phyloP scores from a whole-genome alignment of 208 protist genomes.

The Trypanosoma caninum region DNA sequence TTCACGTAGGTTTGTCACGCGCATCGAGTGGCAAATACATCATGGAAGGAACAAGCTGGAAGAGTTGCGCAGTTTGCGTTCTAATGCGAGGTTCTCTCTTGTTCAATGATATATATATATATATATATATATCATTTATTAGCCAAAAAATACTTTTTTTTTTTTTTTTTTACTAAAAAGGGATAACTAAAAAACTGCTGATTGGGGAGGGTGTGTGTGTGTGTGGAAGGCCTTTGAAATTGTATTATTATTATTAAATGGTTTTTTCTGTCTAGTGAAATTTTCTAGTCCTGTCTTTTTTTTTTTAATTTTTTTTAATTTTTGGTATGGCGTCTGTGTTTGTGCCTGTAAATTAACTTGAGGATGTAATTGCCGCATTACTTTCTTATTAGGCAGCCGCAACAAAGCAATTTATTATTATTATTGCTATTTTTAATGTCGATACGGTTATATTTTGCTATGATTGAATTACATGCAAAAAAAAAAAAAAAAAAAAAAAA shows the following conservation, averaged over 20 bases:
- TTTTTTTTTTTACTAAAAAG: not conserved
- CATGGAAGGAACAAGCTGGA: slow-evolving; percentile 78
- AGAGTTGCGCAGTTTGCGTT: slow-evolving; percentile 67
- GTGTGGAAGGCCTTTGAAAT: not conserved
- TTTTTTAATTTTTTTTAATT: not conserved
- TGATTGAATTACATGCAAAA: too few relatives aligned
- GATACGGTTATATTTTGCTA: too few relatives aligned
- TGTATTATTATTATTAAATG: too few relatives aligned
- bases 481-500: too few relatives aligned
- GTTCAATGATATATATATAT: slow-evolving; percentile 10
- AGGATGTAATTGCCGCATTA: too few relatives aligned
- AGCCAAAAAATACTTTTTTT: not conserved
- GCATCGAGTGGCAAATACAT: slow-evolving; percentile 85
- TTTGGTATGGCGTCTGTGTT: too few relatives aligned
- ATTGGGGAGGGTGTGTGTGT: not conserved
- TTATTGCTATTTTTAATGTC: too few relatives aligned
- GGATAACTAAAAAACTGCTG: not conserved
- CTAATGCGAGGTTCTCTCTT: slow-evolving; percentile 57
- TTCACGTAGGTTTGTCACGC: slow-evolving; percentile 58
- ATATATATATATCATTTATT: not conserved
- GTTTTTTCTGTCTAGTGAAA: too few relatives aligned
- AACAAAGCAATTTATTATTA: too few relatives aligned
- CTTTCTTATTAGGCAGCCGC: too few relatives aligned
- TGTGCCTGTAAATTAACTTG: too few relatives aligned
- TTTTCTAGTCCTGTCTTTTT: too few relatives aligned